phyloP scores from a whole-genome alignment of 2,329 filamentous ascomycete genomes.

The Ceratocystis ficicola region DNA sequence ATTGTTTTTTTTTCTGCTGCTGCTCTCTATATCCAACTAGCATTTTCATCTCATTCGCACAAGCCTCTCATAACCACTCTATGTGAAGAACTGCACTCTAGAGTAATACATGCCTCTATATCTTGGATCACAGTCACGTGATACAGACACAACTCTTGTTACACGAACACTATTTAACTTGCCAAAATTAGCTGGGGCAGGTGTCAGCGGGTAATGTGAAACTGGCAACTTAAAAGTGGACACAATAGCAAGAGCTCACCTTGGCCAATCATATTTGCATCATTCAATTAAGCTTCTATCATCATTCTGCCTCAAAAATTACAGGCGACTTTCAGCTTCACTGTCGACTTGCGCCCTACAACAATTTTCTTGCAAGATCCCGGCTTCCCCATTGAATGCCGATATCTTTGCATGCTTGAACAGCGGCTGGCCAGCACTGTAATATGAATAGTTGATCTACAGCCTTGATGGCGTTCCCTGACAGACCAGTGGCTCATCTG shows the following conservation, averaged over 20 bases:
- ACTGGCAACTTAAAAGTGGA: background rate
- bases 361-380: background rate
- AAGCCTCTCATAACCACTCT: background rate
- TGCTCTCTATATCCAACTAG: background rate
- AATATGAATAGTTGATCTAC: constrained; percentile 6
- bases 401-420: background rate
- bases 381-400: background rate
- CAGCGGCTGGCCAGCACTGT: background rate
- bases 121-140: background rate
- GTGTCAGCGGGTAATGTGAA: background rate
- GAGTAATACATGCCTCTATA: no score
- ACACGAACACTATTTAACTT: background rate
- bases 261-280: background rate
- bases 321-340: background rate
- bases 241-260: background rate
- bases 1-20: background rate
- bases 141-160: background rate
- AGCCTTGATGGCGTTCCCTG: constrained; percentile 35
- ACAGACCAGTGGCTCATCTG: constrained; percentile 42
- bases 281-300: background rate
- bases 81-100: background rate
- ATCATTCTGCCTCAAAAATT: background rate
- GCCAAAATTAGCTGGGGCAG: background rate
- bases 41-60: background rate
- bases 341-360: background rate